A percentile compares a stretch with the other conserved stretches of the same genome.
Conservation (phyloP, 2,329 filamentous ascomycete genomes). For the Sporothrix variecibatus region DNA sequence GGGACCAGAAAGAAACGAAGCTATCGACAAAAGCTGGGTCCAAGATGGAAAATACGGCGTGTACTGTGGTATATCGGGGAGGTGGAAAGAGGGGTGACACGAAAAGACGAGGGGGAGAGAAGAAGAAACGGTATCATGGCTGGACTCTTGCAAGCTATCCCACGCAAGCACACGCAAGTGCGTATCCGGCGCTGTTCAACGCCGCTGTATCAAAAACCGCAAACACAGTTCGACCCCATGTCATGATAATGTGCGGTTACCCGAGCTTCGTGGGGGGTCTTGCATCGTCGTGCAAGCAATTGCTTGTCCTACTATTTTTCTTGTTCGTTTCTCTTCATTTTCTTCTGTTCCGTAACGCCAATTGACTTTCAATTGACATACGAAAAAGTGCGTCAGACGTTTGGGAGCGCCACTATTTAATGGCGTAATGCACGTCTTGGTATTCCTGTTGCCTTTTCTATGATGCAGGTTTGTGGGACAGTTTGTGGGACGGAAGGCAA, state of each 20-base stretch:
- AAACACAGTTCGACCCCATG: not conserved
- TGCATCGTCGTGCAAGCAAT: not conserved
- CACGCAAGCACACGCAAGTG: not conserved
- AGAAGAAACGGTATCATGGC: not conserved
- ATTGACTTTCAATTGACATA: not conserved
- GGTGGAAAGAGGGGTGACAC: not conserved
- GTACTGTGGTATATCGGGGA: not conserved
- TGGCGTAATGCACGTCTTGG: not conserved
- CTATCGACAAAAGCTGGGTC: not conserved
- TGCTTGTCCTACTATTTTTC: not conserved
- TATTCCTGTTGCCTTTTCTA: not conserved
- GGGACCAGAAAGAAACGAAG: not conserved
- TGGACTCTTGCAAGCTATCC: not conserved
- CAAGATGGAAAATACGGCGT: slow-evolving; percentile 8
- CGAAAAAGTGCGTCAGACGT: not conserved
- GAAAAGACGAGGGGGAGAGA: not conserved
- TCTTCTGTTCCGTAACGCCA: not conserved
- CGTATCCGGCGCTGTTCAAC: not conserved
- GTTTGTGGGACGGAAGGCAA: not conserved
- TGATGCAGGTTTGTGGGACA: not conserved
- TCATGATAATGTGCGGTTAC: not conserved
- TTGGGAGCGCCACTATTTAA: not conserved
- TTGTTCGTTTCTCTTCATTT: not conserved
- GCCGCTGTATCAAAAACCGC: not conserved
- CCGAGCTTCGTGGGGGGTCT: slow-evolving; percentile 11